Evolutionary conservation across 2,329 filamentous ascomycete species (phyloP).

Genomic region (Tolypocladium tropicale): DNA sequence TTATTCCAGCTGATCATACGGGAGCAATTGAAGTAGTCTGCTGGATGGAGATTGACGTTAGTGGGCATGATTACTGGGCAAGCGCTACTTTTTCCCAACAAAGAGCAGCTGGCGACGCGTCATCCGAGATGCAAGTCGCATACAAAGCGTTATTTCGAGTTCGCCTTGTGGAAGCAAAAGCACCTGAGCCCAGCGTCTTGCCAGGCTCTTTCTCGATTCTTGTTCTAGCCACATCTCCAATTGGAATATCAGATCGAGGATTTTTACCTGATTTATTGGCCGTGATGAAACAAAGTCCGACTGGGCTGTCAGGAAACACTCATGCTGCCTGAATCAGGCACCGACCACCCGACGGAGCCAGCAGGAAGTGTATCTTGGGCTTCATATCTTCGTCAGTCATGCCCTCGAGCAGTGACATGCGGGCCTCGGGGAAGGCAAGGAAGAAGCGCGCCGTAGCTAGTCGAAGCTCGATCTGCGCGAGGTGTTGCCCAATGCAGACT

Average conservation of each 20-base stretch:
- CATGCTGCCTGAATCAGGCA: constrained; percentile 17
- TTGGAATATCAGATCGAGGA: background rate
- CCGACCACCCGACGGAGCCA: constrained; percentile 17
- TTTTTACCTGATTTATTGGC: background rate
- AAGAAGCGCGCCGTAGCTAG: constrained; percentile 42
- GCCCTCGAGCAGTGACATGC: constrained; percentile 18
- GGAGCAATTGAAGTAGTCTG: background rate
- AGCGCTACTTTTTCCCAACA: background rate
- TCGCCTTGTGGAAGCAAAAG: too few species aligned
- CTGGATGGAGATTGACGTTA: background rate
- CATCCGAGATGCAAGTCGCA: background rate
- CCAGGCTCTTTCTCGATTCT: too few species aligned
- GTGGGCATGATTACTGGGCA: too few species aligned
- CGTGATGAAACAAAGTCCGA: background rate
- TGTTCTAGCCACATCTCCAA: too few species aligned
- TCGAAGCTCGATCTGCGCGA: constrained; percentile 46
- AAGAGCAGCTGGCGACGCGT: background rate
- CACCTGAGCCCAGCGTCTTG: too few species aligned
- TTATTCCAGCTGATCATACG: background rate
- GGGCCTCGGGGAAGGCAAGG: constrained; percentile 27
- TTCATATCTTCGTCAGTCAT: constrained; percentile 27
- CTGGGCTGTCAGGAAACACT: too few species aligned
- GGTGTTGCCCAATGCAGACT: constrained; percentile 45
- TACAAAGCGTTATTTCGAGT: background rate
- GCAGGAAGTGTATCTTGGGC: constrained; percentile 20